phyloP scores from a whole-genome alignment of 2,329 filamentous ascomycete species.

The Verticillium zaregamsianum region DNA sequence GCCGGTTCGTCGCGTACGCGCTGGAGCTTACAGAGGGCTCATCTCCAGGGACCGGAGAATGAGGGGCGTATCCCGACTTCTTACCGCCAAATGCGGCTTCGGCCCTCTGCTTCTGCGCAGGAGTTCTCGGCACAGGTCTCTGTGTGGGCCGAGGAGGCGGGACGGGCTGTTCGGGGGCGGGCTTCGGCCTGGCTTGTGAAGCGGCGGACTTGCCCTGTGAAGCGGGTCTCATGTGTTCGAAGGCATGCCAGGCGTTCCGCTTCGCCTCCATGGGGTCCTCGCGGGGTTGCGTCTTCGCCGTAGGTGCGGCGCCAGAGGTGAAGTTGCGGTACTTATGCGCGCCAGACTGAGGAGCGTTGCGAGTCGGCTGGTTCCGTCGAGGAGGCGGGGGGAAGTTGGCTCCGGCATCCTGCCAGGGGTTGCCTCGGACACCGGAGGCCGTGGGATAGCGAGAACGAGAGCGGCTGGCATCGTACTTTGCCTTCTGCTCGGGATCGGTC shows the following conservation, averaged over 20 bases:
- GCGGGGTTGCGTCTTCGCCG: conserved; percentile 32
- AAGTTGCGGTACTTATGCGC: conserved; percentile 43
- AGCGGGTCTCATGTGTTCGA: conserved; percentile 32
- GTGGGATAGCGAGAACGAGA: conserved; percentile 34
- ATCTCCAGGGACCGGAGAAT: conserved; percentile 43
- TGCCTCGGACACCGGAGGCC: conserved; percentile 53
- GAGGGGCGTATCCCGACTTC: conserved; percentile 45
- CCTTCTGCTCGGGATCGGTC: conserved; percentile 43
- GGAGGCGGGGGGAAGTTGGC: conserved; percentile 49
- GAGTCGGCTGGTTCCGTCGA: conserved; percentile 20
- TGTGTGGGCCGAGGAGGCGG: conserved; percentile 24
- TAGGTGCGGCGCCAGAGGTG: conserved; percentile 35
- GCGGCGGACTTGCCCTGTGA: conserved; percentile 24
- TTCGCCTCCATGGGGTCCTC: conserved; percentile 27
- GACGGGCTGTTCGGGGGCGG: conserved; percentile 21
- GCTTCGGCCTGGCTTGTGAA: conserved; percentile 19
- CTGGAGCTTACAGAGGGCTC: conserved; percentile 47
- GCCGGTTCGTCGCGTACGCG: conserved; percentile 36
- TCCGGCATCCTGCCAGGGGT: conserved; percentile 49
- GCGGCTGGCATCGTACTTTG: conserved; percentile 49
- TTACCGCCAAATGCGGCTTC: conserved; percentile 51
- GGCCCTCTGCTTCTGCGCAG: conserved; percentile 48
- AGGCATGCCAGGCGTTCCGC: conserved; percentile 36
- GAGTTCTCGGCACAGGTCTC: conserved; percentile 42
- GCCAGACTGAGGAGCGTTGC: conserved; percentile 28